phyloP scores from a whole-genome alignment of 371 early-diverging fungal genomes.

The Mucor mucedo region DNA sequence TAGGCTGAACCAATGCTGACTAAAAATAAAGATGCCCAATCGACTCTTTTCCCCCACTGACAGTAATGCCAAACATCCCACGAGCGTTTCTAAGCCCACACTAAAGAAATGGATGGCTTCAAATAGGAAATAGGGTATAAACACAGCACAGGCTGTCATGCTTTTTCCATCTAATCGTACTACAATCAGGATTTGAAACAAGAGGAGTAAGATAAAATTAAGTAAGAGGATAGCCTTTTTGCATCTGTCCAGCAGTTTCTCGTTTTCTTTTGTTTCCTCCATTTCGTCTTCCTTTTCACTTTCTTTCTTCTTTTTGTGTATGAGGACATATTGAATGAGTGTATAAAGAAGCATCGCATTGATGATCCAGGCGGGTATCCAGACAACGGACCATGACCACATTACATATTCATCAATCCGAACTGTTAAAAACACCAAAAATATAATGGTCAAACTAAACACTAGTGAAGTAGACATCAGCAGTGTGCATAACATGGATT shows the following conservation, averaged over 20 bases:
- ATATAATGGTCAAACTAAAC: slow-evolving; percentile 71
- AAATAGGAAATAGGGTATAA: slow-evolving; percentile 75
- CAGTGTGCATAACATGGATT: slow-evolving; percentile 70
- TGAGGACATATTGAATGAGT: slow-evolving; percentile 25
- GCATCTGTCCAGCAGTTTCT: slow-evolving; percentile 10
- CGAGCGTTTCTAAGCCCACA: slow-evolving; percentile 28
- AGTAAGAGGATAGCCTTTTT: slow-evolving; percentile 26
- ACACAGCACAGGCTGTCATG: slow-evolving; percentile 62
- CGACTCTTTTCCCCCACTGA: slow-evolving; percentile 10
- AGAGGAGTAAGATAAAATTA: slow-evolving; percentile 39
- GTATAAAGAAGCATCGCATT: slow-evolving; percentile 48
- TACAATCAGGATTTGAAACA: slow-evolving; percentile 64
- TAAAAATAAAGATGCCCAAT: slow-evolving; percentile 31
- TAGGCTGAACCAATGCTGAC: slow-evolving; percentile 63
- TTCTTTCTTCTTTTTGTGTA: not conserved
- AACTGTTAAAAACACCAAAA: slow-evolving; percentile 76
- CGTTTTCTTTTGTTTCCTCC: not conserved
- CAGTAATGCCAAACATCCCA: slow-evolving; percentile 23
- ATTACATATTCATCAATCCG: slow-evolving; percentile 71
- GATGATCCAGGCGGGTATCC: slow-evolving; percentile 83
- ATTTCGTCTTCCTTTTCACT: slow-evolving; percentile 31
- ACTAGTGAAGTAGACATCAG: slow-evolving; percentile 62
- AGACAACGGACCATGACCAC: slow-evolving; percentile 79
- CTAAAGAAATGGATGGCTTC: slow-evolving; percentile 58
- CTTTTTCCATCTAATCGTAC: slow-evolving; percentile 45